Conservation (phyloP, 306 rosid species). For the Hippophae tibetana region DNA sequence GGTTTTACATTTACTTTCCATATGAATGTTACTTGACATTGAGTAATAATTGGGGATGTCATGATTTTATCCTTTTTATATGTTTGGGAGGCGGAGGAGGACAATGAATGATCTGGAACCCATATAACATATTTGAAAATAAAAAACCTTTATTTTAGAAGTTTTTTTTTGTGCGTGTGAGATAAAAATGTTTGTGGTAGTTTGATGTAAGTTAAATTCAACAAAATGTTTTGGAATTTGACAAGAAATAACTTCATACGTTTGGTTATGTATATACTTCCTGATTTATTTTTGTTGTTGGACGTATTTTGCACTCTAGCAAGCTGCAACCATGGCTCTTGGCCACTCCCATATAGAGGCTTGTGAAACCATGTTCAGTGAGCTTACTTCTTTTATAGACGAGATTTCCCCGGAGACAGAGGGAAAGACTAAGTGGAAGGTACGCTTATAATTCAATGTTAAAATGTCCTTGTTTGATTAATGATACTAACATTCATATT, state of each 20-base stretch:
- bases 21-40: no score
- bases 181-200: background rate
- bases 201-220: background rate
- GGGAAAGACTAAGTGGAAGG: conserved; percentile 97
- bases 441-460: conserved; percentile 24
- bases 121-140: no score
- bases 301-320: conserved; percentile 34
- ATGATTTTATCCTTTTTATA: no score
- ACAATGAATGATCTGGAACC: no score
- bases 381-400: conserved; percentile 81
- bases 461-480: conserved; percentile 9
- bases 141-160: no score
- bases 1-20: no score
- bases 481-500: background rate
- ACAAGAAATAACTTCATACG: background rate
- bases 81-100: no score
- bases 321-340: conserved; percentile 98
- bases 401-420: conserved; percentile 87
- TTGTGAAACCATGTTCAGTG: conserved; percentile 85
- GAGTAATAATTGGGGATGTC: no score
- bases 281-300: conserved; percentile 7
- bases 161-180: no score
- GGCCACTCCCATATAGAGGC: conserved; percentile 95
- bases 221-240: background rate
- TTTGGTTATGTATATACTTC: conserved; percentile 1